phyloP scores from a whole-genome alignment of 768 basidiomycete genomes.

The Calocybe gangraenosa region DNA sequence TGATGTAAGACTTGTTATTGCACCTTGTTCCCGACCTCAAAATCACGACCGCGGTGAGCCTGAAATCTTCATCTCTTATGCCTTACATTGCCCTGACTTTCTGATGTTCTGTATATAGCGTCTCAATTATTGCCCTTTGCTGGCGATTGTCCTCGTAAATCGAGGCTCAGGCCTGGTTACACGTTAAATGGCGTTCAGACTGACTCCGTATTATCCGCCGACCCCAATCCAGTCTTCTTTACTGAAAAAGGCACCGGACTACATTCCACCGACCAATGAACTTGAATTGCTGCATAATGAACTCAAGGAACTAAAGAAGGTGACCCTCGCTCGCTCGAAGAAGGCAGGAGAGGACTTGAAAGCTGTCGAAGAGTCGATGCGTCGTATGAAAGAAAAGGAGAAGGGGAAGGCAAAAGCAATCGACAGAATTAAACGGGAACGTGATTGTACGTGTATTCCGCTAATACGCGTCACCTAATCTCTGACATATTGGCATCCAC shows the following conservation, averaged over 20 bases:
- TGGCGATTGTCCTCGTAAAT: slow-evolving; percentile 1
- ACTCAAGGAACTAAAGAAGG: slow-evolving; percentile 48
- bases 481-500: slow-evolving; percentile 18
- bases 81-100: slow-evolving; percentile 8
- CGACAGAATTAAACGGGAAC: slow-evolving; percentile 70
- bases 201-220: slow-evolving; percentile 45
- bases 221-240: slow-evolving; percentile 54
- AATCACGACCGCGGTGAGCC: slow-evolving; percentile 23
- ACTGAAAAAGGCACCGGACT: slow-evolving; percentile 59
- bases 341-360: slow-evolving; percentile 76
- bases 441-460: slow-evolving; percentile 59
- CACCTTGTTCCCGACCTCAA: slow-evolving; percentile 34
- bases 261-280: slow-evolving; percentile 69
- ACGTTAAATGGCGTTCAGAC: slow-evolving; percentile 56
- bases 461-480: slow-evolving; percentile 13
- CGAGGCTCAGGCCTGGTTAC: slow-evolving; percentile 12
- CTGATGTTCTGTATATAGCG: slow-evolving; percentile 14
- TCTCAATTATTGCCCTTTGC: slow-evolving; percentile 8
- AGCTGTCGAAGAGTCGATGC: slow-evolving; percentile 73
- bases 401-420: slow-evolving; percentile 68
- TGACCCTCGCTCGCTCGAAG: slow-evolving; percentile 57
- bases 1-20: slow-evolving; percentile 28
- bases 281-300: slow-evolving; percentile 63
- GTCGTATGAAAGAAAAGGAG: slow-evolving; percentile 71
- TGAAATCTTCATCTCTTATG: slow-evolving; percentile 15